Percentiles rank a stretch among this genome's conserved stretches.
Conservation (phyloP, 2,329 filamentous ascomycete species). For the Verticillium albo-atrum region DNA sequence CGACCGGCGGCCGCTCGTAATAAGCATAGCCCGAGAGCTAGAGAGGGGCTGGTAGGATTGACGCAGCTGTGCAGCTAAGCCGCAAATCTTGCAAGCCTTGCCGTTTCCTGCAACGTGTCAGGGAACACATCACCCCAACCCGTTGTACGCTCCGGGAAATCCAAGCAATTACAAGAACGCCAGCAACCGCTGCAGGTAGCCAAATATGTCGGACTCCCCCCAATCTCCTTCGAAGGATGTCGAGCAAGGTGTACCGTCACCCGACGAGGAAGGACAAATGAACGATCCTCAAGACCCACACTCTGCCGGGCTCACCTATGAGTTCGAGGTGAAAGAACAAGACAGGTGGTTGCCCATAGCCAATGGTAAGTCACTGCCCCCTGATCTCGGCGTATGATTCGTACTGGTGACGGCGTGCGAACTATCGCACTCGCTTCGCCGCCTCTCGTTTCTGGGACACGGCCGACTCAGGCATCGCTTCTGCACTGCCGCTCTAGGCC, state of each 20-base stretch:
- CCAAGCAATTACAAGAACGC: constrained; percentile 56
- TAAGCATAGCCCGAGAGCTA: neutral
- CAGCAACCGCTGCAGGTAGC: constrained; percentile 63
- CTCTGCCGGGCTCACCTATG: constrained; percentile 70
- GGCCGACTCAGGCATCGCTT: constrained; percentile 1
- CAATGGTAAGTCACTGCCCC: constrained; percentile 79
- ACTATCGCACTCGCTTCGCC: neutral
- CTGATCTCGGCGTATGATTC: constrained; percentile 47
- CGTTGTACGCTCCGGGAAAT: constrained; percentile 49
- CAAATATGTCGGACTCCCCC: constrained; percentile 86
- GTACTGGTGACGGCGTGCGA: constrained; percentile 3
- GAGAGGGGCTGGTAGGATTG: neutral
- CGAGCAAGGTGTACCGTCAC: constrained; percentile 88
- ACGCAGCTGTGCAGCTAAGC: constrained; percentile 34
- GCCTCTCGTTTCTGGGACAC: neutral
- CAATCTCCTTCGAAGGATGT: constrained; percentile 92
- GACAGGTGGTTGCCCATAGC: constrained; percentile 99
- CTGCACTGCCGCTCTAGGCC: constrained; percentile 5
- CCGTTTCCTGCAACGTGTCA: constrained; percentile 55
- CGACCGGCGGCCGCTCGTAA: neutral
- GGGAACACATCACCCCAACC: constrained; percentile 54
- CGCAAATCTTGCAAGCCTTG: constrained; percentile 49
- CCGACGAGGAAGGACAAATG: constrained; percentile 93
- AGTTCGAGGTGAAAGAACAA: constrained; percentile 99
- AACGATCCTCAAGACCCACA: constrained; percentile 80